Conservation (phyloP, 768 basidiomycete species). For the Lentinula aciculospora region DNA sequence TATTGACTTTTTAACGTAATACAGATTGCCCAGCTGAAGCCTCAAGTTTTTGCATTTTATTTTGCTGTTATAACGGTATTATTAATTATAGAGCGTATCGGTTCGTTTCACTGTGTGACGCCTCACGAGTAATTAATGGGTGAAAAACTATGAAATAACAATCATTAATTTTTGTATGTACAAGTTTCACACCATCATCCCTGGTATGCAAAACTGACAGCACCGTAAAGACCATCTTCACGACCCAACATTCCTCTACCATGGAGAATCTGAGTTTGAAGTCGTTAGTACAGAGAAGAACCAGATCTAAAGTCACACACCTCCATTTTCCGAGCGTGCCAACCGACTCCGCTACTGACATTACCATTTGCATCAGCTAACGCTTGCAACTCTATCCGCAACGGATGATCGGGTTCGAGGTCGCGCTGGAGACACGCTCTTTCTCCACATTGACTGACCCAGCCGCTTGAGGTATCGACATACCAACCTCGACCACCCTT, state of each 20-base stretch:
- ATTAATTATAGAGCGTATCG: too few species aligned
- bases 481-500: slow-evolving; percentile 97
- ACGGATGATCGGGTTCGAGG: slow-evolving; percentile 54
- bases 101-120: too few species aligned
- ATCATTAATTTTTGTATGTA: too few species aligned
- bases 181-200: too few species aligned
- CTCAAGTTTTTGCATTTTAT: too few species aligned
- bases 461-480: slow-evolving; percentile 82
- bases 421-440: slow-evolving; percentile 51
- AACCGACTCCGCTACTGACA: slow-evolving; percentile 88
- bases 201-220: slow-evolving; percentile 92
- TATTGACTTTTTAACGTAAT: too few species aligned
- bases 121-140: too few species aligned
- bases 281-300: neutral
- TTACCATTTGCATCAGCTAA: slow-evolving; percentile 81
- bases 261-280: slow-evolving; percentile 58
- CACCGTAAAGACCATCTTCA: slow-evolving; percentile 91
- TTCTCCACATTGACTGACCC: slow-evolving; percentile 48
- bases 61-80: too few species aligned
- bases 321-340: slow-evolving; percentile 98
- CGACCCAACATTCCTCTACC: slow-evolving; percentile 89
- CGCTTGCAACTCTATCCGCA: slow-evolving; percentile 64
- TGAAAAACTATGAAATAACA: too few species aligned
- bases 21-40: too few species aligned
- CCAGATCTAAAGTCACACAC: slow-evolving; percentile 36